Base-by-base conservation (phyloP, 371 early-diverging fungal species). In the Saksenaea oblongispora region DNA sequence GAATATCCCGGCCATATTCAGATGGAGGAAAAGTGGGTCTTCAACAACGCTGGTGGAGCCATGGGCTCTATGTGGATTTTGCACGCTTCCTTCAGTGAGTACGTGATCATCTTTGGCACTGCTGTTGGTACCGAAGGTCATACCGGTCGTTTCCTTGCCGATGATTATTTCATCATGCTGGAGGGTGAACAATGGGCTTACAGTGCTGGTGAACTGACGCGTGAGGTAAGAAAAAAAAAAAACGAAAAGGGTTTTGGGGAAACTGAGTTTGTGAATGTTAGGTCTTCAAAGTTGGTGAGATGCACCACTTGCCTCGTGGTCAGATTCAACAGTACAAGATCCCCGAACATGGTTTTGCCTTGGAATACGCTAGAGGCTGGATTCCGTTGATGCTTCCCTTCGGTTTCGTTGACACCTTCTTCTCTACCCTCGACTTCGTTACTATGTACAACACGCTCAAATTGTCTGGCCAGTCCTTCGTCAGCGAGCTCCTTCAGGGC, bases 181-280 rank as follows among this genome's bases (percentile, higher is more conserved):
- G 81, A 79, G 54, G 84, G 84, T 61, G 84, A 84, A 54, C 84
- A 84, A 66, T 84, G 84, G 84, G 81, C 84, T 36, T 73, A 72
- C 59, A 54, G 64, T 37, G 69, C 84, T 47, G 84, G 84, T 62
- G 71, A 73, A 55, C 28, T 82, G 27, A 56, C 58, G 14, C 71
- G 74, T 14, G 66, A 70, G 58, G 79, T 79, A 67, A 64, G 67
- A 24, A 1, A 31, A 1, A 34, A 28, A n/a, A 18, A 22, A 26
- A 7, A 11, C 11, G 18, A 34, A 36, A 31, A 28, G 42, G 24
- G 22, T 8, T 7, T 31, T 31, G 31, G 24, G 26, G 35, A 17
- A 57, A 34, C 14, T 10, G 14, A 34, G 18, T 27, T 39, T 53
- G 2, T 28, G 8, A 42, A 34, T 37, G 27, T 10, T 62, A 79